These are phyloP conservation scores for Aspergillus floridensis DNA, from an alignment of 2,329 filamentous ascomycete species.

Conservation along the genomic window DNA sequence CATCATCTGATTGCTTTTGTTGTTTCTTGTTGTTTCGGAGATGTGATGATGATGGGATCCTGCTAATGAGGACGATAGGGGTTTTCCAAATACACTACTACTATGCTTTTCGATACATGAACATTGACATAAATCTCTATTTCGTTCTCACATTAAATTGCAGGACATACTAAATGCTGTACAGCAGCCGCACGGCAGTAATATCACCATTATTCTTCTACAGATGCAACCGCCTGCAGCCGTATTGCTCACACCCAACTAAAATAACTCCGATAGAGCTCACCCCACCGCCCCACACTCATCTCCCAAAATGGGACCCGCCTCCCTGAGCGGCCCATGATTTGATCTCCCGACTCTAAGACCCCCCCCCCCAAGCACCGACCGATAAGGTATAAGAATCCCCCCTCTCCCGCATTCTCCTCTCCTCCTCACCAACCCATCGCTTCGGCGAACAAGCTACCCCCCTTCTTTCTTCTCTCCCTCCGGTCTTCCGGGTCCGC, in stretches of 20 bases:
- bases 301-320: neutral
- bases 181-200: too few species aligned
- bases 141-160: too few species aligned
- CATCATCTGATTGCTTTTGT: conserved; percentile 14
- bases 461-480: neutral
- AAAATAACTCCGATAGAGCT: neutral
- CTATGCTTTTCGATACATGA: too few species aligned
- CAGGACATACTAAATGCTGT: neutral
- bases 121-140: too few species aligned
- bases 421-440: neutral
- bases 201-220: too few species aligned
- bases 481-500: conserved; percentile 13
- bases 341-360: neutral
- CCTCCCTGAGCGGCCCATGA: neutral
- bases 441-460: conserved; percentile 1
- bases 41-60: neutral
- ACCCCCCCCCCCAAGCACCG: neutral
- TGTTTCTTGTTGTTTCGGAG: neutral
- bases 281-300: neutral
- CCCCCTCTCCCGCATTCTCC: neutral
- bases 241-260: neutral
- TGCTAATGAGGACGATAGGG: neutral
- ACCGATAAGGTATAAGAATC: neutral
- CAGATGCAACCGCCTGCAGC: too few species aligned
- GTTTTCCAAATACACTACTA: neutral